Evolutionary conservation across 2,329 filamentous ascomycete species (phyloP), one percentile per base, ranked within the genome.

Genomic region (Hymenoscyphus infarciens): DNA sequence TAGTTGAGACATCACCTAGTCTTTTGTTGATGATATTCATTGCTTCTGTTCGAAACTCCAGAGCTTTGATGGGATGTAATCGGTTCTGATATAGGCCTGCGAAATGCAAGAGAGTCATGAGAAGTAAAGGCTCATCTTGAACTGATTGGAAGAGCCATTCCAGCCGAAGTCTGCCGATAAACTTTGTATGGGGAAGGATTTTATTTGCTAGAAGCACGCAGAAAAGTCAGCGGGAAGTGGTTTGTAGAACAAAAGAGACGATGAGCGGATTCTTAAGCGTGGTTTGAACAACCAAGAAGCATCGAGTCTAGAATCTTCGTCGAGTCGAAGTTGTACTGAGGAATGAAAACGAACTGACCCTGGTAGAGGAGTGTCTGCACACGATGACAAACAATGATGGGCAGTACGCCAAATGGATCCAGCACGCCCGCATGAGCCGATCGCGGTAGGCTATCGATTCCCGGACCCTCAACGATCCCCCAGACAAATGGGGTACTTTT

Each of bases 11-110:
- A 35, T 60, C 53, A 2, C 56, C 57, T 16, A 64, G 52, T 45
- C 62, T 64, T 11, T 65, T 39, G 22, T 67, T 66, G 6, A 68
- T 57, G 11, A 68, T 62, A 39, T 39, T 64, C 57, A 67, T 67
- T 2, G 66, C 60, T 61, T 66, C 59, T 59, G 59, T 65, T 27
- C 63, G 42, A 19, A 60, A 60, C 22, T 68, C 66, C 16, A 64
- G 19, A 22, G 64, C 60, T 25, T 67, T 63, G n/a, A 38, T 62
- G 35, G 62, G 25, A 25, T 63, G 42, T 29, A 58, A 49, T 35
- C n/a, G 25, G 38, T 59, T 39, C 45, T 64, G 60, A 8, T 65
- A 65, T 27, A 64, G 63, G 5, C 66, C 65, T 16, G 66, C 65
- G 42, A 65, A 65, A 55, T 67, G 66, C 5, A 63, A 65, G 3